Percentiles rank a stretch among this genome's conserved stretches.
phyloP scores from a whole-genome alignment of 345 rosid species.

The Rhodamnia rubescens region DNA sequence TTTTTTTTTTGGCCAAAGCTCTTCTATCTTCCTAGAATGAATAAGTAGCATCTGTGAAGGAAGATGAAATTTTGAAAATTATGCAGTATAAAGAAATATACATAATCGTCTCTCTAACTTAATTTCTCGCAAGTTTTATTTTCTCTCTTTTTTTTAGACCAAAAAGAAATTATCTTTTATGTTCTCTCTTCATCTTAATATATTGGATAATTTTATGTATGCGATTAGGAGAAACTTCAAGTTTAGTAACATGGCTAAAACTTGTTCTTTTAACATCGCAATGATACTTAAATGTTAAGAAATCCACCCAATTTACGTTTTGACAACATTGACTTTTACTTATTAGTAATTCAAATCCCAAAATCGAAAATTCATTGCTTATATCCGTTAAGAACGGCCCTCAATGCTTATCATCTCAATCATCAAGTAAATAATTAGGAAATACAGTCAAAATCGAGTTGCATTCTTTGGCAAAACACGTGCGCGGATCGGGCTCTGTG shows the following conservation, averaged over 20 bases:
- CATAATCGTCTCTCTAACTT: background rate
- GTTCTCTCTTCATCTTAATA: background rate
- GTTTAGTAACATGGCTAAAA: background rate
- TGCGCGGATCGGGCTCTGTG: rapidly evolving
- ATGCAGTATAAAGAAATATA: background rate
- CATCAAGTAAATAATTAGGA: background rate
- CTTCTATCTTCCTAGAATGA: background rate
- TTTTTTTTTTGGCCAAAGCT: too few relatives aligned
- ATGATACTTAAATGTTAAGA: background rate
- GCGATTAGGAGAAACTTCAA: background rate
- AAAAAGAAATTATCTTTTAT: background rate
- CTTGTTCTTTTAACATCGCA: background rate
- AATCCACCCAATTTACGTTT: background rate
- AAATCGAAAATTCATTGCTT: background rate
- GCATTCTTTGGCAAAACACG: background rate
- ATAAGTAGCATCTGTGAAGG: background rate
- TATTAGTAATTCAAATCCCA: background rate
- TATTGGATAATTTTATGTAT: background rate
- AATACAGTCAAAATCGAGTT: background rate
- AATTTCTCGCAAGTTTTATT: background rate
- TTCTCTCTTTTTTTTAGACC: background rate
- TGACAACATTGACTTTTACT: background rate
- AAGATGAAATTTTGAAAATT: background rate
- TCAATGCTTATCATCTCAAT: background rate
- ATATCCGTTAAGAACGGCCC: background rate